These are phyloP conservation scores for Neurospora crassa DNA, from an alignment of 2,329 filamentous ascomycete species.

Conservation along the genomic window DNA sequence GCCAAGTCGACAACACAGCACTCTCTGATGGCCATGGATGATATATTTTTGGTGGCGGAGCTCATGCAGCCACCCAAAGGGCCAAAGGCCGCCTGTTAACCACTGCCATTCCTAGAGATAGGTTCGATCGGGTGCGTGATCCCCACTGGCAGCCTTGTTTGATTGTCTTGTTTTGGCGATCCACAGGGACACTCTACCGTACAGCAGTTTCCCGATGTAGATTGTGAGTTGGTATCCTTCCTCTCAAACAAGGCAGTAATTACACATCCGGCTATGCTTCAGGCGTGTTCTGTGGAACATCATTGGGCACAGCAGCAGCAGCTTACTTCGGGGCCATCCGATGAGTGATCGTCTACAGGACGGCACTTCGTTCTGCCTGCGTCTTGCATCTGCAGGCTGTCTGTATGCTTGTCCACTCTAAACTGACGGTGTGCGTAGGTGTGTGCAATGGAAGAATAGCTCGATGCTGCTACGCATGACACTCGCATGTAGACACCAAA, in stretches of 20 bases:
- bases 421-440: not conserved
- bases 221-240: not conserved
- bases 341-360: not conserved
- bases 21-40: not conserved
- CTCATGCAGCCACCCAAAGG: not conserved
- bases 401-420: not conserved
- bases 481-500: not conserved
- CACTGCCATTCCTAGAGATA: not conserved
- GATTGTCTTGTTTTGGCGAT: not conserved
- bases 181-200: not conserved
- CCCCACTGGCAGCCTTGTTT: not conserved
- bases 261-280: not conserved
- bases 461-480: not conserved
- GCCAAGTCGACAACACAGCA: constrained; percentile 1
- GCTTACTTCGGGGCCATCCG: not conserved
- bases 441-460: not conserved
- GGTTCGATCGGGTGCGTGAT: not conserved
- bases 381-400: not conserved
- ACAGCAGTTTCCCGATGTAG: not conserved
- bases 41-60: not conserved
- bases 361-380: not conserved
- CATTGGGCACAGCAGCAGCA: not conserved
- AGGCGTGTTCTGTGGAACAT: not conserved
- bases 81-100: not conserved
- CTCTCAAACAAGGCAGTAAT: not conserved